Base-by-base conservation (phyloP, 139 green algal species). In the Chlorella vulgaris region DNA sequence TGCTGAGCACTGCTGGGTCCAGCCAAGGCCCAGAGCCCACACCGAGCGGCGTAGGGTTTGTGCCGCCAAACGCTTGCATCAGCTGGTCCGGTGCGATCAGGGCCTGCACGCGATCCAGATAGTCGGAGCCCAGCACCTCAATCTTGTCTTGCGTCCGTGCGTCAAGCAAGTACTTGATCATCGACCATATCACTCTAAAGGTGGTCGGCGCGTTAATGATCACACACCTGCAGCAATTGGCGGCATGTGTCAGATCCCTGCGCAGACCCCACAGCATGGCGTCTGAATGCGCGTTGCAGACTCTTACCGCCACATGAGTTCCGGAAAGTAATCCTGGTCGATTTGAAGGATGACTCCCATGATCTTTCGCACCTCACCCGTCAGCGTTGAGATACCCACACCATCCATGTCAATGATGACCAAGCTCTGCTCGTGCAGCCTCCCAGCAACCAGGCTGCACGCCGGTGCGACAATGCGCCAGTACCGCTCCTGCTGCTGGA, bases 321-420 rank as follows among this genome's bases (percentile, higher is more conserved):
- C 93, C 1, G 93, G 93, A 82, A 95, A 97, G 83, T 96, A 94
- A 84, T 95, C 90, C 80, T 82, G 62, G n/a, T n/a, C n/a, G n/a
- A n/a, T n/a, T n/a, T n/a, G n/a, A n/a, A n/a, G n/a, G n/a, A n/a
- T n/a, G n/a, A n/a, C n/a, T n/a, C n/a, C n/a, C n/a, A n/a, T n/a
- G n/a, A n/a, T 13, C 58, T 36, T 58, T 15, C 15, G 13, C 13
- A 58, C 10, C 13, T 58, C 47, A 28, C 65, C 65, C 58, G 10
- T 31, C 35, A 28, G n/a, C 31, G n/a, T 24, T 29, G 81, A 82
- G 67, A 94, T 63, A 4, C 89, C 87, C 65, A 92, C 88, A 74
- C 92, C 95, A 69, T 93, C 93, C 18, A 97, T 87, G 80, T 98
- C 95, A 78, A 98, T 91, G 70, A 98, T 95, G 50, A 91, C 93